Base-by-base conservation (phyloP, 1,284 basidiomycete genomes). In the Leucocoprinus gongylophorus region DNA sequence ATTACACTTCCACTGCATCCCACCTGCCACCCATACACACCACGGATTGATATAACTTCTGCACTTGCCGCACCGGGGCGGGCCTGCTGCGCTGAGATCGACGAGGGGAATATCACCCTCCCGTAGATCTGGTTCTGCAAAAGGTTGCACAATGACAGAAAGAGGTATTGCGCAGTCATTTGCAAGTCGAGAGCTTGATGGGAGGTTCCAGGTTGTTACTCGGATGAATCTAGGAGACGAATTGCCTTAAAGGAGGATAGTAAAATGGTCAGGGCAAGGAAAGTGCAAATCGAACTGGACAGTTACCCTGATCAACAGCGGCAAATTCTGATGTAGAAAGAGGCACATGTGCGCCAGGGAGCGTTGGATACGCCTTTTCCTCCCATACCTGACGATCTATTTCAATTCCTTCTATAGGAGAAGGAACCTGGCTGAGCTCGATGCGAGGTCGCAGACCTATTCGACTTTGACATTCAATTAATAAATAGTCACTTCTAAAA, bases 41-140 rank as follows among this genome's bases (percentile, higher is more conserved):
- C 94, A 99, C 0, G 95, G 87, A 65, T 98, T 99, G 62, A 99
- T 79, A 68, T 99, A 99, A 0, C 80, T 91, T 58, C 92, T 78
- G 69, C 97, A 99, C 41, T 80, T 75, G 49, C 78, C 81, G 64
- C 97, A 99, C 33, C 97, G 79, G 12, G 90, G 81, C 13, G 95
- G 97, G 8, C 94, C 95, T 7, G 68, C 65, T 40, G 76, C 66
- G 40, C 81, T 79, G 18, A 75, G 74, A 59, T 88, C 73, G 7
- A 97, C 82, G 4, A 93, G 61, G 0, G 95, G 94, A 5, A 99
- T 73, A 0, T 81, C 74, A 43, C 90, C 88, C 66, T 97, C 94
- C 46, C 85, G 79, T n/a, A 82, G 76, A 58, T 88, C 83, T 28
- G 84, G 75, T 52, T 89, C 85, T 0, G 91, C 91, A 61, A 99